Base-by-base conservation (phyloP, 495 filamentous ascomycete species). In the Xylaria intraflava region DNA sequence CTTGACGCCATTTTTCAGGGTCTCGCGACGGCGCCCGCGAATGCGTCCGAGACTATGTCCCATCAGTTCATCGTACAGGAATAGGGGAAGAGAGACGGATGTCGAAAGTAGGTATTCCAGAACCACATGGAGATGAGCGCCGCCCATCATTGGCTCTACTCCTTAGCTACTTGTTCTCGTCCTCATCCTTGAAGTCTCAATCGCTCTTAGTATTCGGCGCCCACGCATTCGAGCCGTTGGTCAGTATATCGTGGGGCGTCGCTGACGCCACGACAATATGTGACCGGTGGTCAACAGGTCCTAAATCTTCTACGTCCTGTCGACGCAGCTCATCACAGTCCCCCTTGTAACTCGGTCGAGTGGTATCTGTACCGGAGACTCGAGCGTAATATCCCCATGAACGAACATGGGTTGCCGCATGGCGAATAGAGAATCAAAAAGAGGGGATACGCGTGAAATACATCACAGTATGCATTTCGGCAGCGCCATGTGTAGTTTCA, bases 1-100 rank as follows among this genome's bases (percentile, higher is more conserved):
- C 89, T 90, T 70, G 86, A 78, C 54, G 88, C 85, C 0, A 87
- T 90, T 53, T 77, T 85, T n/a, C 89, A 85, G 86, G 85, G 86
- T 1, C 67, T 90, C 3, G 72, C 88, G 26, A 90, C 88, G 86
- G 84, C 89, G 1, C 84, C 85, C 0, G 85, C 88, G 0, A 77
- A 81, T 50, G 72, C 85, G 0, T 64, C 89, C 8, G 84, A 90
- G 60, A 79, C 81, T 7, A 83, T 84, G 0, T 69, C 81, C 1
- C 70, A 84, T 3, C 71, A 83, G 0, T 88, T 88, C 60, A 71
- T 88, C 24, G 84, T 85, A 0, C 86, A 90, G 62, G 65, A 65
- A 11, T 89, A 86, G 86, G 84, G 84, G 0, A 51, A 59, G 3
- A 6, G 46, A 52, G 3, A 66, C 73, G 26, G 72, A 72, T 5